Base-by-base conservation (phyloP, 2,329 filamentous ascomycete genomes). In the Mycosphaerella sp. region DNA sequence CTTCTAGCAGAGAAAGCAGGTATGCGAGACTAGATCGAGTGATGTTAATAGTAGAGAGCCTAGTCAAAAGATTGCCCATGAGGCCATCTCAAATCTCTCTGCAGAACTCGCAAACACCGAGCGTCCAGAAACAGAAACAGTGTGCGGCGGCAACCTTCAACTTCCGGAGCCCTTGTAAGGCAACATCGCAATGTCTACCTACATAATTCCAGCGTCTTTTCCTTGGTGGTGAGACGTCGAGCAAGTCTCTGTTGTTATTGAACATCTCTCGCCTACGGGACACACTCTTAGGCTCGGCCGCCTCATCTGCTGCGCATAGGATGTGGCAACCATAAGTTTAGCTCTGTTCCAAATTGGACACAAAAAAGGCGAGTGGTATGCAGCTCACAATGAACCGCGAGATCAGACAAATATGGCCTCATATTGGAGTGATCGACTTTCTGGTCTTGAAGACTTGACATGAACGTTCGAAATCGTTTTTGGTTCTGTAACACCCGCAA, bases 301-400 rank as follows among this genome's bases (percentile, higher is more conserved):
- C 44, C 44, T 32, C 39, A 42, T 18, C 28, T 37, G 45, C 28
- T 25, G 9, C 21, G 17, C 13, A 47, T 21, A 42, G 18, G 28
- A n/a, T 37, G 35, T 49, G 37, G 39, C 45, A 36, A 21, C 45
- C 39, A 9, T 14, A 35, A 41, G 45, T 41, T 28, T 49, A 39
- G 37, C 39, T 41, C 3, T 12, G 18, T 48, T 37, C 39, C 18
- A 34, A 28, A 34, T 25, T 4, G 28, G 45, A 8, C 39, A 49
- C 16, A 30, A 18, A 30, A 18, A 27, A 35, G 16, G 27, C 39
- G 37, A 28, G 16, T 37, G 39, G 25, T 21, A 49, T 49, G 45
- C 45, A 49, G 36, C 36, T 28, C 12, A 17, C 8, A 35, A 39
- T 18, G 16, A 17, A 17, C 36, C 32, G 12, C 32, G 32, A 8